Percentiles rank a stretch among this genome's conserved stretches.
phyloP scores from a whole-genome alignment of 1,139 yeast species.

The Yamadazyma diospyri region DNA sequence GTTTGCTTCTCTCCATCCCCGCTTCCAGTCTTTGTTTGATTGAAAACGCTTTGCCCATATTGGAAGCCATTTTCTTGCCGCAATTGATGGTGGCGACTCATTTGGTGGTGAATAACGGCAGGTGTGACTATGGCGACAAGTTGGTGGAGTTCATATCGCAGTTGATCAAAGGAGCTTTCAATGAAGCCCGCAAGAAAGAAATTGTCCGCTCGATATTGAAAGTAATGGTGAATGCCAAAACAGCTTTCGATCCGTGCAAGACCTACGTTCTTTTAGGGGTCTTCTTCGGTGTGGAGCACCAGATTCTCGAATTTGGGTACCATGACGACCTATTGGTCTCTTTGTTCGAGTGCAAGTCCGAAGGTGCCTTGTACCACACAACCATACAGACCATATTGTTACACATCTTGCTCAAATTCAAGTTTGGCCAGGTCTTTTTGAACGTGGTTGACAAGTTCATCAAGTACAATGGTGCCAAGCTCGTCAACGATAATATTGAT shows the following conservation, averaged over 20 bases:
- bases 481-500: slow-evolving; percentile 33
- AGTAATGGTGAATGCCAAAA: slow-evolving; percentile 45
- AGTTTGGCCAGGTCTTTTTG: slow-evolving; percentile 22
- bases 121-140: slow-evolving; percentile 59
- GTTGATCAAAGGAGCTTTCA: slow-evolving; percentile 35
- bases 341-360: slow-evolving; percentile 53
- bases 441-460: slow-evolving; percentile 37
- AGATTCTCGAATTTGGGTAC: slow-evolving; percentile 25
- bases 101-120: slow-evolving; percentile 37
- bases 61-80: slow-evolving; percentile 56
- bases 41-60: slow-evolving; percentile 41
- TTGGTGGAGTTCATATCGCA: slow-evolving; percentile 47
- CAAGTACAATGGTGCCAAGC: slow-evolving; percentile 34
- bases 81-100: slow-evolving; percentile 64
- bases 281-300: slow-evolving; percentile 43
- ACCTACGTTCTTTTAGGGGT: slow-evolving; percentile 61
- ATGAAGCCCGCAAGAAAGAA: slow-evolving; percentile 22
- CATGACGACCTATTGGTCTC: slow-evolving; percentile 31
- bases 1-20: slow-evolving; percentile 54
- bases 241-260: slow-evolving; percentile 70
- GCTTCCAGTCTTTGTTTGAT: slow-evolving; percentile 47
- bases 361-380: slow-evolving; percentile 54
- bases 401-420: slow-evolving; percentile 36
- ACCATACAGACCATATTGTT: slow-evolving; percentile 51
- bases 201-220: slow-evolving; percentile 33